These are phyloP conservation scores for Venturia nashicola DNA, from an alignment of 2,329 filamentous ascomycete species.

Conservation along the genomic window DNA sequence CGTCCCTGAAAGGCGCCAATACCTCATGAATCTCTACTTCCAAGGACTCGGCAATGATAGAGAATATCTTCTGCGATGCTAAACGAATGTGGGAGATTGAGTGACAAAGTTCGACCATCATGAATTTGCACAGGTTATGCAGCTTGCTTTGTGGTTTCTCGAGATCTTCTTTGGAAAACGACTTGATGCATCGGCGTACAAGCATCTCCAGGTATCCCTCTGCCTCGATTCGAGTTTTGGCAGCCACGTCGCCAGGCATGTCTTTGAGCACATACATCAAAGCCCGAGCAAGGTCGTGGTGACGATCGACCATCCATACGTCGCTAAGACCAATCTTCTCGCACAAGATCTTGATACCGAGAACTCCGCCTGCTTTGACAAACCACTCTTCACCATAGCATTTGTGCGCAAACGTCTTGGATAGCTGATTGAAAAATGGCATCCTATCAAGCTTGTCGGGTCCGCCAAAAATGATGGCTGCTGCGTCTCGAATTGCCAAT, in stretches of 20 bases:
- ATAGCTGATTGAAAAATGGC: constrained; percentile 73
- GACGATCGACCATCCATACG: constrained; percentile 67
- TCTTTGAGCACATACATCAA: constrained; percentile 97
- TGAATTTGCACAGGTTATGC: constrained; percentile 65
- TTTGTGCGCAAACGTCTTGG: constrained; percentile 78
- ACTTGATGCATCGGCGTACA: constrained; percentile 65
- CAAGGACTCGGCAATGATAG: constrained; percentile 67
- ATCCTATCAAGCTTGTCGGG: constrained; percentile 60
- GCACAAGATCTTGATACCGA: constrained; percentile 80
- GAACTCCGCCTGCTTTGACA: constrained; percentile 82
- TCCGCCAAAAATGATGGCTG: constrained; percentile 67
- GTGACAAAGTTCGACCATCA: constrained; percentile 82
- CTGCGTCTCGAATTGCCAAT: constrained; percentile 63
- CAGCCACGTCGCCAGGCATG: constrained; percentile 86
- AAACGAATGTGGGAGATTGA: constrained; percentile 93
- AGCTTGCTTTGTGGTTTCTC: constrained; percentile 54
- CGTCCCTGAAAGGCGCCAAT: constrained; percentile 78
- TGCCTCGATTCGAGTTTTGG: constrained; percentile 72
- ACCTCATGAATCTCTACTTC: constrained; percentile 75
- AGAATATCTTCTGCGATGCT: constrained; percentile 69
- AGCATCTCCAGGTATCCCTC: constrained; percentile 74
- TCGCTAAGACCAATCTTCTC: constrained; percentile 78
- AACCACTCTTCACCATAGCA: constrained; percentile 99
- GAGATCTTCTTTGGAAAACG: constrained; percentile 67
- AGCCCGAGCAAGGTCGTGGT: constrained; percentile 80